These are phyloP conservation scores for Elsinoe batatas DNA, from an alignment of 2,329 filamentous ascomycete genomes.

Conservation along the genomic window DNA sequence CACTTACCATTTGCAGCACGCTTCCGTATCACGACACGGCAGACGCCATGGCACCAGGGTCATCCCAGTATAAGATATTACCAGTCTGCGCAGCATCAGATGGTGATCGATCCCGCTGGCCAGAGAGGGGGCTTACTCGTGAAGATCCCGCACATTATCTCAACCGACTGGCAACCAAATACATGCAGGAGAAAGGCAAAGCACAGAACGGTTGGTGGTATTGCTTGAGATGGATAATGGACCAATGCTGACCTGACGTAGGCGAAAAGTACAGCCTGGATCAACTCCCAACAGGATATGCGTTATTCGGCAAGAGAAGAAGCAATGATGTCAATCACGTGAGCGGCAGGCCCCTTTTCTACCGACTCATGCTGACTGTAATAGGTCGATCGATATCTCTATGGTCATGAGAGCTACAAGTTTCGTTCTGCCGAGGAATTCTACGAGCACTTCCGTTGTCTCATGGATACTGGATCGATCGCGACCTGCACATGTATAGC, in stretches of 20 bases:
- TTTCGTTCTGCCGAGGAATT: constrained; percentile 48
- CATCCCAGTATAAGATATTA: neutral
- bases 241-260: neutral
- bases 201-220: constrained; percentile 24
- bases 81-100: constrained; percentile 16
- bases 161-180: constrained; percentile 37
- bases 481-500: constrained; percentile 42
- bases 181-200: constrained; percentile 38
- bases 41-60: neutral
- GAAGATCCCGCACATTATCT: constrained; percentile 38
- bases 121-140: constrained; percentile 16
- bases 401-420: constrained; percentile 44
- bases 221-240: too few relatives aligned
- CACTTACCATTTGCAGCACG: neutral
- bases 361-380: neutral
- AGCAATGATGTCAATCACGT: constrained; percentile 27
- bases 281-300: constrained; percentile 45
- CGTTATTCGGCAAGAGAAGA: constrained; percentile 41
- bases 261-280: constrained; percentile 39
- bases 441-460: constrained; percentile 46
- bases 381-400: constrained; percentile 43
- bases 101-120: constrained; percentile 19
- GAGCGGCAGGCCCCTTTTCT: neutral
- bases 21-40: neutral
- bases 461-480: constrained; percentile 40